A percentile compares a stretch with the other conserved stretches of the same genome.
phyloP scores from a whole-genome alignment of 2,329 filamentous ascomycete genomes.

The Dichotomopilus funicola region DNA sequence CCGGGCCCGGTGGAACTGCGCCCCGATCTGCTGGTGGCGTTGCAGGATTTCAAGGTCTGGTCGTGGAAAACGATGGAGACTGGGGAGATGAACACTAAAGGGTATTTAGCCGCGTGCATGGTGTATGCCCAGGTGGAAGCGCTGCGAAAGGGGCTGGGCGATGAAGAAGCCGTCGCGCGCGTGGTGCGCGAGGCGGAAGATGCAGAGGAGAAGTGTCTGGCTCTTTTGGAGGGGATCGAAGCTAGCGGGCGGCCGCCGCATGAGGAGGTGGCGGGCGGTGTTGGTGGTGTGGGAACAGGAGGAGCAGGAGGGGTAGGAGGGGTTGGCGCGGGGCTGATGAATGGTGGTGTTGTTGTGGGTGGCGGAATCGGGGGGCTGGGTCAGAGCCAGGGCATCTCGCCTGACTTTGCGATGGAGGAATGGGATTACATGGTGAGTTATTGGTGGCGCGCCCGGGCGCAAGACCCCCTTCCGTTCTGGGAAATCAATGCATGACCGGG shows the following conservation, averaged over 20 bases:
- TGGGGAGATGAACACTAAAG: conserved; percentile 51
- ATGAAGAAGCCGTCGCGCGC: conserved; percentile 29
- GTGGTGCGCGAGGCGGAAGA: conserved; percentile 33
- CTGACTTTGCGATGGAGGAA: conserved; percentile 25
- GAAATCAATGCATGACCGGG: background rate
- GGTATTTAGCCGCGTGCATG: conserved; percentile 37
- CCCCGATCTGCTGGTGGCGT: conserved; percentile 36
- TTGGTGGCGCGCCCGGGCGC: background rate
- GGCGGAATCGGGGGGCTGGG: conserved; percentile 19
- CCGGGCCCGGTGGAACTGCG: conserved; percentile 29
- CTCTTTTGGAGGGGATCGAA: conserved; percentile 23
- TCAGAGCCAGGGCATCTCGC: background rate
- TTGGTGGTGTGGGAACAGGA: too few relatives aligned
- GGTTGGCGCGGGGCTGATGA: too few relatives aligned
- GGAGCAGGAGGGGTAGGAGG: too few relatives aligned
- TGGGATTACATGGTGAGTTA: conserved; percentile 38
- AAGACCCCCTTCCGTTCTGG: too few relatives aligned
- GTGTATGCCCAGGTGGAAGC: conserved; percentile 38
- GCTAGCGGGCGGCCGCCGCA: conserved; percentile 11
- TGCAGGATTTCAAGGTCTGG: conserved; percentile 39
- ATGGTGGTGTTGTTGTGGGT: conserved; percentile 4
- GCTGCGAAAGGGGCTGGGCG: conserved; percentile 31
- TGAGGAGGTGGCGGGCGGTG: conserved; percentile 3
- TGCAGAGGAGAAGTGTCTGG: conserved; percentile 20
- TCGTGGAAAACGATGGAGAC: conserved; percentile 34